These are phyloP conservation scores for Salix koriyanagi DNA, from an alignment of 345 rosid genomes.

Conservation along the genomic window DNA sequence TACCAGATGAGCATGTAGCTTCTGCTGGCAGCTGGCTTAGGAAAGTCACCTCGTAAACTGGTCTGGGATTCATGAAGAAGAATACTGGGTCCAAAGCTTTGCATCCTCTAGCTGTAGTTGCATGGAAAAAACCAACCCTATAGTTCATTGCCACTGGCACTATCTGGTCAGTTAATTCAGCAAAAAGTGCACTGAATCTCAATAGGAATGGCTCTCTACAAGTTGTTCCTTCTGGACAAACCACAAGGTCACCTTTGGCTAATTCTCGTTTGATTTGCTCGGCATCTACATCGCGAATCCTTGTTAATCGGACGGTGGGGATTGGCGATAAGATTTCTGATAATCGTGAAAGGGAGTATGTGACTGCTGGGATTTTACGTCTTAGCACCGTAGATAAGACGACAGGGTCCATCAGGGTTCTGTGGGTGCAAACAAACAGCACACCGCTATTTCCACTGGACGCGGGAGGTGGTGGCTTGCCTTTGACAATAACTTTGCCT, in stretches of 20 bases:
- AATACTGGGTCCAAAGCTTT: constrained; percentile 83
- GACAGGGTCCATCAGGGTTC: constrained; percentile 92
- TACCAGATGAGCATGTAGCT: constrained; percentile 86
- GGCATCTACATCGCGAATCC: constrained; percentile 62
- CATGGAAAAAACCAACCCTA: constrained; percentile 88
- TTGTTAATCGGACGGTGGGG: constrained; percentile 72
- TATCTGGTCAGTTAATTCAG: constrained; percentile 72
- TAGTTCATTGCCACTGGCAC: constrained; percentile 96
- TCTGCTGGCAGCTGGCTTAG: constrained; percentile 73
- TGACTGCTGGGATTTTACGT: constrained; percentile 83
- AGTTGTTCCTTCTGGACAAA: constrained; percentile 92
- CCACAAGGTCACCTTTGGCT: constrained; percentile 64
- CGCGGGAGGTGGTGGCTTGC: constrained; percentile 62
- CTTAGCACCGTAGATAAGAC: constrained; percentile 61
- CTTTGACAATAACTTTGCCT: constrained; percentile 58
- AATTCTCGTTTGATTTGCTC: constrained; percentile 55
- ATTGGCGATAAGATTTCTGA: constrained; percentile 85
- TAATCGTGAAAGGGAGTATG: constrained; percentile 73
- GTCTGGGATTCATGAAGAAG: constrained; percentile 95
- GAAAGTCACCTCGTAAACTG: constrained; percentile 85
- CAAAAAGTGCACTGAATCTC: constrained; percentile 83
- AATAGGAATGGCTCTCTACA: constrained; percentile 85
- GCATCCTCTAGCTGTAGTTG: constrained; percentile 92
- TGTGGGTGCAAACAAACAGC: constrained; percentile 83
- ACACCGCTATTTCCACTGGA: constrained; percentile 45